Evolutionary conservation across 1,284 basidiomycete species (phyloP).

Genomic region (Leccinum angustisporum): DNA sequence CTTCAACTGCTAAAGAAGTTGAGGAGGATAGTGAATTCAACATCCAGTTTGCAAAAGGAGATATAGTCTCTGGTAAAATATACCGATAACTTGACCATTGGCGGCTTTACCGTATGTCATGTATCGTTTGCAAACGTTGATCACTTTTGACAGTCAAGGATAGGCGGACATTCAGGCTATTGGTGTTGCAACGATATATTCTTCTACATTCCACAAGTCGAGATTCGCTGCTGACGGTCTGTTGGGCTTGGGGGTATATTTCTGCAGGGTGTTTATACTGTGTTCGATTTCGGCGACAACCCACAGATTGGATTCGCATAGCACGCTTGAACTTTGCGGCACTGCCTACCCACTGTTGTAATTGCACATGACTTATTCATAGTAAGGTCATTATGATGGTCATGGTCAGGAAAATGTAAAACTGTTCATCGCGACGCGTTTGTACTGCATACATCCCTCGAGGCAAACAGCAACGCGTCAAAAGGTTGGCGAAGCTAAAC

Average conservation of each 20-base stretch:
- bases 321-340: neutral
- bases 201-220: neutral
- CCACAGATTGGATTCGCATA: neutral
- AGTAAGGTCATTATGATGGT: too few relatives aligned
- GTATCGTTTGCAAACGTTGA: neutral
- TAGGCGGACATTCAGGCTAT: neutral
- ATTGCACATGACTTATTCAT: too few relatives aligned
- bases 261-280: neutral
- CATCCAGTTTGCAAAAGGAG: neutral
- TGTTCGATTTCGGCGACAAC: neutral
- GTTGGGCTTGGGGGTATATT: neutral
- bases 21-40: neutral
- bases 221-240: neutral
- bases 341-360: too few relatives aligned
- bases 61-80: neutral
- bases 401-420: too few relatives aligned
- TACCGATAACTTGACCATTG: neutral
- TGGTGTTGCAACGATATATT: neutral
- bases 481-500: too few relatives aligned
- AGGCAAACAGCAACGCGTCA: too few relatives aligned
- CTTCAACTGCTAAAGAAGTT: neutral
- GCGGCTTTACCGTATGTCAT: neutral
- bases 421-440: too few relatives aligned
- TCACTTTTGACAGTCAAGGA: neutral
- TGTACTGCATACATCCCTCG: too few relatives aligned